Percentiles rank a stretch among this genome's conserved stretches.
phyloP scores from a whole-genome alignment of 805 yeast genomes.

The Hermanozyma aechmeae region DNA sequence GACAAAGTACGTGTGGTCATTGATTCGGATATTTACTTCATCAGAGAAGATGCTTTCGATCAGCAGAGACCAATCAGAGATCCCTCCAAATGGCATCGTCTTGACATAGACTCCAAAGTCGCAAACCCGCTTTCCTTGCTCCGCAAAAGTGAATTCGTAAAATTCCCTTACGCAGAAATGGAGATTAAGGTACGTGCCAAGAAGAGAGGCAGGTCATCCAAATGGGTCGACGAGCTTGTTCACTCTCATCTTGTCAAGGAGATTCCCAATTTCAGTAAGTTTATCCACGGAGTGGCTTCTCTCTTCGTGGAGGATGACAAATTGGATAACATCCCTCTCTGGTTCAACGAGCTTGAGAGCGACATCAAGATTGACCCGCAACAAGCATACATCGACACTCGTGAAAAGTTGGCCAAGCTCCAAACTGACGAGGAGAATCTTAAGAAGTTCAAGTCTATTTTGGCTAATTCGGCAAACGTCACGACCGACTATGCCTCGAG shows the following conservation, averaged over 20 bases:
- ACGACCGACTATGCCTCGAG: constrained; percentile 21
- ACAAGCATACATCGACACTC: constrained; percentile 64
- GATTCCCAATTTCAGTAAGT: constrained; percentile 89
- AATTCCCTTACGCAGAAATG: constrained; percentile 82
- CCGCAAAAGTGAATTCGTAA: constrained; percentile 76
- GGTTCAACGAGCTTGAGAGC: constrained; percentile 82
- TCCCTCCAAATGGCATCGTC: constrained; percentile 84
- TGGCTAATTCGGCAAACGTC: constrained; percentile 17
- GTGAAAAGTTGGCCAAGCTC: constrained; percentile 41
- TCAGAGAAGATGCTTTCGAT: constrained; percentile 88
- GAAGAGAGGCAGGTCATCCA: constrained; percentile 34
- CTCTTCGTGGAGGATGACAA: constrained; percentile 85
- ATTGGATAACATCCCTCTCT: constrained; percentile 82
- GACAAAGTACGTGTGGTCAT: constrained; percentile 84
- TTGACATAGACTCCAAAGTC: constrained; percentile 75
- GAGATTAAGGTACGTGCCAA: constrained; percentile 65
- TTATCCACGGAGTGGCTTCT: constrained; percentile 85
- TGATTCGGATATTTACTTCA: constrained; percentile 79
- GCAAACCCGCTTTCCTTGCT: constrained; percentile 61
- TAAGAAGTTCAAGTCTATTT: constrained; percentile 32
- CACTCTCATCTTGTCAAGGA: constrained; percentile 75
- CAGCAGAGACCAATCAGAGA: constrained; percentile 80
- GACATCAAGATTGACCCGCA: constrained; percentile 58
- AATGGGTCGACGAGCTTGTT: constrained; percentile 84
- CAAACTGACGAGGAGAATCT: constrained; percentile 36